phyloP scores from a whole-genome alignment of 2,329 filamentous ascomycete species.

The Aciculosporium take region DNA sequence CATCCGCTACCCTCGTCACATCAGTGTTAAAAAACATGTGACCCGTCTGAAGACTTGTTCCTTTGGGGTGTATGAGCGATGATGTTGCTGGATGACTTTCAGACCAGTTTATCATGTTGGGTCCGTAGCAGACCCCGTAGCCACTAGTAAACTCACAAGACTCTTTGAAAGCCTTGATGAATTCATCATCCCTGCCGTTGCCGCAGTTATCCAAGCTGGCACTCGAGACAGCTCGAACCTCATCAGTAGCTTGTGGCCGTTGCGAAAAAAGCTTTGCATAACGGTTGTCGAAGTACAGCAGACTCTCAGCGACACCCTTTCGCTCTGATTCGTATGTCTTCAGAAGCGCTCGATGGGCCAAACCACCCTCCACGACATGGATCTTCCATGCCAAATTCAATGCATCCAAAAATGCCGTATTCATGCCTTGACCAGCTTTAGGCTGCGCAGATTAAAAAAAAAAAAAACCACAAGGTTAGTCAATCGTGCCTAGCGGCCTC shows the following conservation, averaged over 20 bases:
- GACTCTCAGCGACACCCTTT: slow-evolving; percentile 67
- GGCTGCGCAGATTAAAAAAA: too few species aligned
- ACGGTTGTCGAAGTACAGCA: slow-evolving; percentile 74
- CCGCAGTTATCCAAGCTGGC: slow-evolving; percentile 14
- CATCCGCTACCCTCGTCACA: slow-evolving; percentile 76
- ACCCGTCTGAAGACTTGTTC: slow-evolving; percentile 55
- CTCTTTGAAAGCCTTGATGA: slow-evolving; percentile 82
- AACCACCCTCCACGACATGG: slow-evolving; percentile 73
- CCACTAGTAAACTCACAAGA: slow-evolving; percentile 86
- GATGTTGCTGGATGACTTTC: slow-evolving; percentile 56
- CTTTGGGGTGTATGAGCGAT: slow-evolving; percentile 49
- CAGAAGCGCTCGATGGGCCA: slow-evolving; percentile 60
- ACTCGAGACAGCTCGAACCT: slow-evolving; percentile 52
- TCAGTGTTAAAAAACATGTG: slow-evolving; percentile 63
- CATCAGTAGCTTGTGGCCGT: slow-evolving; percentile 55
- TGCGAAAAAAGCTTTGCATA: slow-evolving; percentile 86
- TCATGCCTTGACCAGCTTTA: slow-evolving; percentile 70
- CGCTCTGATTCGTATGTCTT: slow-evolving; percentile 79
- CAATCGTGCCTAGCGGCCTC: background rate
- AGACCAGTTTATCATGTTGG: slow-evolving; percentile 78
- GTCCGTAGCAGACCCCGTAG: slow-evolving; percentile 74
- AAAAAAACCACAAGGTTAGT: slow-evolving; percentile 4
- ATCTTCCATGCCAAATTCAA: slow-evolving; percentile 95
- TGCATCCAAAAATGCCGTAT: slow-evolving; percentile 65
- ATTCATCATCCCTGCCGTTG: slow-evolving; percentile 45